A percentile compares a stretch with the other conserved stretches of the same genome.
Conservation (phyloP, 257 asterid genomes). For the Primulina eburnea region DNA sequence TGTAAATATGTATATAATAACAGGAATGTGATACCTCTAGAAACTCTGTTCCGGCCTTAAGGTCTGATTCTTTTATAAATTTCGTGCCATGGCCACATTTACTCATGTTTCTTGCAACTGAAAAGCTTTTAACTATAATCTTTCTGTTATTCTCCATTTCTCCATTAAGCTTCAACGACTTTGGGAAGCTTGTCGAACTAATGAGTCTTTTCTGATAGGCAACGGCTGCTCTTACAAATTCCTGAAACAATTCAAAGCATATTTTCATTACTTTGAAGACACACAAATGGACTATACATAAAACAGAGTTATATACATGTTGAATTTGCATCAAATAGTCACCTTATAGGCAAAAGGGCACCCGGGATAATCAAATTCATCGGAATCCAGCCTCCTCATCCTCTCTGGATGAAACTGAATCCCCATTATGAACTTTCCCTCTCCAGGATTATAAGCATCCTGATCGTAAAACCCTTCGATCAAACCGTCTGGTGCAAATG, state of each 20-base stretch:
- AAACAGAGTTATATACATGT: neutral
- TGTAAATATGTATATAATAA: too few species aligned
- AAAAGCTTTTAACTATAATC: conserved; percentile 36
- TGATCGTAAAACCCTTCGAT: conserved; percentile 86
- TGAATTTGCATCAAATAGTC: neutral
- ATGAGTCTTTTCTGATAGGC: conserved; percentile 44
- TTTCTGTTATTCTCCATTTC: conserved; percentile 46
- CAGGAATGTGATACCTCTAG: neutral
- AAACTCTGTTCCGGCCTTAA: neutral
- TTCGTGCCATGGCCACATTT: neutral
- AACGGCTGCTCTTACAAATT: conserved; percentile 46
- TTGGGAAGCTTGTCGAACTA: conserved; percentile 22
- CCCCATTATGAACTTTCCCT: conserved; percentile 90
- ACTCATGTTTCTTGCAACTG: conserved; percentile 38
- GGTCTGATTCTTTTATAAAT: neutral
- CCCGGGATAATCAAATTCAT: conserved; percentile 77
- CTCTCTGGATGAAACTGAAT: conserved; percentile 96
- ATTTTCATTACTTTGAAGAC: neutral
- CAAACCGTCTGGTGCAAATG: conserved; percentile 82
- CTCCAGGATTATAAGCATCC: conserved; percentile 71
- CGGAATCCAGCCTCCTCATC: conserved; percentile 59
- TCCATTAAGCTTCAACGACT: conserved; percentile 31
- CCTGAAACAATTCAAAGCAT: conserved; percentile 26
- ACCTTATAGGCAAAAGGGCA: conserved; percentile 32
- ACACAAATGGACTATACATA: neutral